Conservation (phyloP, 345 rosid genomes). For the Acer campestre region DNA sequence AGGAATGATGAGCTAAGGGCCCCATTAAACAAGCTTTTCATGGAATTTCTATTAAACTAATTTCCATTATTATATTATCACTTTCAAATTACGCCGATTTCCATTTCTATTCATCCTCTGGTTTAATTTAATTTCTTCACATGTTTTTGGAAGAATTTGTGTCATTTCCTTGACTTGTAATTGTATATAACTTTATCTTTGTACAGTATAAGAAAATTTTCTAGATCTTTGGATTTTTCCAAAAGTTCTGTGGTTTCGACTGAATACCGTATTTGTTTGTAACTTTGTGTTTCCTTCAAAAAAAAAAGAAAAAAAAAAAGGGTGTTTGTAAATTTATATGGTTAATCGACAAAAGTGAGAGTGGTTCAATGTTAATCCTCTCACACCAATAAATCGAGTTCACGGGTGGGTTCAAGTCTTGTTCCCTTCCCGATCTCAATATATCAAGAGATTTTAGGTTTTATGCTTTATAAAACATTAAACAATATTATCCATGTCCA, state of each 20-base stretch:
- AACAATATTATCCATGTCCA: neutral
- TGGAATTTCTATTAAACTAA: neutral
- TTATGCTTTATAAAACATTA: neutral
- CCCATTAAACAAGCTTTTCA: slow-evolving; percentile 17
- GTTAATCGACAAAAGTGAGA: too few species aligned
- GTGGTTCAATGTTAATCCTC: too few species aligned
- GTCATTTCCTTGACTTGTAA: neutral
- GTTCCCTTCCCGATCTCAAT: too few species aligned
- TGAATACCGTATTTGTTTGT: too few species aligned
- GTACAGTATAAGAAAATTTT: neutral
- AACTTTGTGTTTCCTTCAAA: too few species aligned
- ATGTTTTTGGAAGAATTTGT: neutral
- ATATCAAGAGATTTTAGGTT: too few species aligned
- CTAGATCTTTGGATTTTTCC: neutral
- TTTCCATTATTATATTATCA: neutral
- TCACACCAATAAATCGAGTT: rapidly evolving
- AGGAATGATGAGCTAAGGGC: slow-evolving; percentile 38
- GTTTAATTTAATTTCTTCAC: neutral
- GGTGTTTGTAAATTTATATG: neutral
- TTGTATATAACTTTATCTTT: neutral
- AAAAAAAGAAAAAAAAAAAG: too few species aligned
- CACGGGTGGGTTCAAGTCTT: too few species aligned
- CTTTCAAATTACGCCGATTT: neutral
- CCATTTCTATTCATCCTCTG: neutral
- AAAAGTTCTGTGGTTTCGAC: too few species aligned